Evolutionary conservation across 495 filamentous ascomycete genomes (phyloP), one percentile per base, ranked within the genome.

Genomic region (Massariosphaeria phaeospora): DNA sequence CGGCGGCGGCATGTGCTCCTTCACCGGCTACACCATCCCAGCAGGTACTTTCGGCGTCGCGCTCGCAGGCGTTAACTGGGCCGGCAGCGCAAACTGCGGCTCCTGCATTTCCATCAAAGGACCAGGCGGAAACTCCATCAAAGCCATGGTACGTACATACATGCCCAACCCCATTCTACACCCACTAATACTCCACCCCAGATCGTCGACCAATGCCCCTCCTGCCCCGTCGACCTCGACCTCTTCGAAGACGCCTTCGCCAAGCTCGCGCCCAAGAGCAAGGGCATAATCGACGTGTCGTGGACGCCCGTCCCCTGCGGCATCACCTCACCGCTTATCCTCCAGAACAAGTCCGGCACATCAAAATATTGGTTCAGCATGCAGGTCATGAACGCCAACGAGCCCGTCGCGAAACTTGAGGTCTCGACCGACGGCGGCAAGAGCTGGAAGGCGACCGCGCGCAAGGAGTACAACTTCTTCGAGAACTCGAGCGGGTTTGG

Each of bases 201-300:
- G 77, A 72, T 84, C 62, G 79, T 82, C 24, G 80, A 84, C 64
- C 54, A 81, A 68, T 84, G 80, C 63, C 79, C 80, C 40, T 73
- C 71, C 47, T 84, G 80, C 54, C 72, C 69, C 17, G 51, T 62
- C 25, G 75, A 76, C 69, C 75, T 84, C 34, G 80, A 84, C 59
- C 77, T 82, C 59, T 84, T 81, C 72, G 64, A 76, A 11, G 47
- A 72, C 33, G 79, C 79, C 53, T 84, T 82, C 69, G 34, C 69
- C 44, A 59, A 68, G 5, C 74, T 81, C 49, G 67, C 72, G 40
- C 53, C 69, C 35, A 64, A 71, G n/a, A 67, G 69, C 20, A 67
- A 59, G 54, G 81, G 80, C 64, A 67, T 79, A 8, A 81, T 84
- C 54, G 52, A 70, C 53, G 77, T 80, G n/a, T 65, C 64, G 18